Evolutionary conservation across 1,284 basidiomycete species (phyloP), one percentile per base, ranked within the genome.

Genomic region (Leucoagaricus sp.): DNA sequence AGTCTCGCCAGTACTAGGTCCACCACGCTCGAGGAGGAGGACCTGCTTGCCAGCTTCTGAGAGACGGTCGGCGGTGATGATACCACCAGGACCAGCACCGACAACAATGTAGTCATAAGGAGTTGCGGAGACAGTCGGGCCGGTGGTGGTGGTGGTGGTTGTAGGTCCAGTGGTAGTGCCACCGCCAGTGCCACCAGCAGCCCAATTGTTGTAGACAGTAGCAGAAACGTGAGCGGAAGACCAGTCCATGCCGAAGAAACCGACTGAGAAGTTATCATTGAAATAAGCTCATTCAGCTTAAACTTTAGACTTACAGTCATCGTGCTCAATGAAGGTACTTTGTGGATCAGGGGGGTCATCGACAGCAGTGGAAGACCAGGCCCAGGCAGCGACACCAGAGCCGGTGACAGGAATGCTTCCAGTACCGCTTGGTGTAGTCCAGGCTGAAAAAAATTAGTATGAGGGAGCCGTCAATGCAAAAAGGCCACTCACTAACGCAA

Each of bases 21-120:
- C 84, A 55, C 85, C 85, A 58, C 84, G 81, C 64, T 86, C 84
- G 8, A 86, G 67, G 2, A 86, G 70, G 9, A 86, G 70, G 4
- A 86, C 83, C 55, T 83, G 83, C 70, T 86, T 85, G 26, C 82
- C 82, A 28, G 80, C 77, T 65, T 86, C 78, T 2, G 82, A 81
- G 1, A 86, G 68, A 41, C 84, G 77, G 62, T 86, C 84, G 0
- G 84, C 84, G 25, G 76, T 64, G 56, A 74, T 61, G 33, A 75
- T 58, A 42, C 73, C 73, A 58, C 76, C 83, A 3, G 83, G 75
- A 12, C 83, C 84, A 48, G 76, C 77, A 41, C 84, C 84, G 48
- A 86, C 83, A 53, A 85, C 71, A 62, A 86, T 83, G 60, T 85
- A 86, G 62, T 86, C 84, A 59, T 83, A 85, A 7, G 82, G 77